These are phyloP conservation scores for Saturnispora serradocipensis DNA, from an alignment of 805 yeast species.

Conservation along the genomic window DNA sequence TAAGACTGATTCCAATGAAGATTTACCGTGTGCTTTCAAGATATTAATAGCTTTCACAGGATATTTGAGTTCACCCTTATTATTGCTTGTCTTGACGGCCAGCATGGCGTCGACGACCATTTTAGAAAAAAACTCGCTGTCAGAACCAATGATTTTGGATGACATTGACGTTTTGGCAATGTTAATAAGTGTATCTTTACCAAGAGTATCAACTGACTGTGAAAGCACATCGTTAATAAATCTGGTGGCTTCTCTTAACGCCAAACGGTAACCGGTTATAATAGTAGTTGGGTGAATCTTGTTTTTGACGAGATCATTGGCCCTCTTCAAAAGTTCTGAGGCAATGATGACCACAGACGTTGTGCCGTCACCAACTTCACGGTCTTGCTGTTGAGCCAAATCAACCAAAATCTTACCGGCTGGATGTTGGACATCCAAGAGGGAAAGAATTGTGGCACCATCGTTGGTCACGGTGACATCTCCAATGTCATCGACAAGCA, in stretches of 20 bases:
- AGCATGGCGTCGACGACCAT: constrained; percentile 93
- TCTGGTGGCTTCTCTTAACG: constrained; percentile 81
- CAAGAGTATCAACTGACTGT: constrained; percentile 65
- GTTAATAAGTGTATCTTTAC: constrained; percentile 77
- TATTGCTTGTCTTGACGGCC: constrained; percentile 84
- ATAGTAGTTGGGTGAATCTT: constrained; percentile 97
- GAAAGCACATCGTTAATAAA: constrained; percentile 81
- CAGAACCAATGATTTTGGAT: constrained; percentile 90
- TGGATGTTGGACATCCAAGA: constrained; percentile 96
- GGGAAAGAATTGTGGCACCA: constrained; percentile 89
- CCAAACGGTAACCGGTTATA: constrained; percentile 91
- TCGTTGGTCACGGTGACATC: constrained; percentile 98
- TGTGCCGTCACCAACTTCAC: constrained; percentile 91
- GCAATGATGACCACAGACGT: constrained; percentile 97
- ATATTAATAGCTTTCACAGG: constrained; percentile 97
- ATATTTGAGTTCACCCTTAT: constrained; percentile 80
- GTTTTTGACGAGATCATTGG: constrained; percentile 86
- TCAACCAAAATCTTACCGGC: constrained; percentile 97
- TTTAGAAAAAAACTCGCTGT: constrained; percentile 78
- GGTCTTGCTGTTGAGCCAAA: constrained; percentile 96
- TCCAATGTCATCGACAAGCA: constrained; percentile 98
- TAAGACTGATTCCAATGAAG: constrained; percentile 75
- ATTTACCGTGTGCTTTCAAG: constrained; percentile 93
- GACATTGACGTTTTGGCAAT: constrained; percentile 98
- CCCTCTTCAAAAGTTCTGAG: constrained; percentile 81